phyloP scores from a whole-genome alignment of 2,329 filamentous ascomycete genomes.

The Gyromitra esculenta region DNA sequence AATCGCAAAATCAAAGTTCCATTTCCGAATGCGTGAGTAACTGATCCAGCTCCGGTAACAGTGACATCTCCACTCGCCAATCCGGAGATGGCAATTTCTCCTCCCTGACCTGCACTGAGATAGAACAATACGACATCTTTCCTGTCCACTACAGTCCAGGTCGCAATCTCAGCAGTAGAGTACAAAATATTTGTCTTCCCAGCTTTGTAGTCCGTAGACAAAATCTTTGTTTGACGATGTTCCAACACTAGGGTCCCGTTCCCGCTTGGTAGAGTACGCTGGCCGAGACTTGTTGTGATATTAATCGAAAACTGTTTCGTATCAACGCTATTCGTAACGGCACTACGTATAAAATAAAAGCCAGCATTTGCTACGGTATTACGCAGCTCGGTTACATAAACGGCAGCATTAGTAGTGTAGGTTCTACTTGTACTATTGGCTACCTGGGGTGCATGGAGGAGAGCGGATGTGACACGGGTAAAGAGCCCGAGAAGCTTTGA shows the following conservation, averaged over 20 bases:
- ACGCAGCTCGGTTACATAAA: conserved; percentile 46
- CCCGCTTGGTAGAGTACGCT: conserved; percentile 26
- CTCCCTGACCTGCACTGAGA: conserved; percentile 69
- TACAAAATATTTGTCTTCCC: conserved; percentile 65
- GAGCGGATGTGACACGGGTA: conserved; percentile 65
- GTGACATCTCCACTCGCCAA: conserved; percentile 56
- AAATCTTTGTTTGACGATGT: conserved; percentile 67
- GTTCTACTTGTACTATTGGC: conserved; percentile 36
- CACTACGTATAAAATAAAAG: conserved; percentile 45
- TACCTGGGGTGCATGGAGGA: conserved; percentile 62
- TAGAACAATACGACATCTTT: conserved; percentile 70
- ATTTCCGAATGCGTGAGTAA: conserved; percentile 16
- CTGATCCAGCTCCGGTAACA: conserved; percentile 23
- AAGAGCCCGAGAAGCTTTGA: conserved; percentile 68
- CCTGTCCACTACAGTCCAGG: conserved; percentile 63
- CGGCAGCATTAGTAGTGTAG: conserved; percentile 45
- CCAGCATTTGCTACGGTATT: conserved; percentile 32
- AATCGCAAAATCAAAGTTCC: conserved; percentile 59
- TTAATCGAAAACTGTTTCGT: conserved; percentile 42
- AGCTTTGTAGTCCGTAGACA: conserved; percentile 66
- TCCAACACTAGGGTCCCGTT: conserved; percentile 58
- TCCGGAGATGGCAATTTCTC: conserved; percentile 65
- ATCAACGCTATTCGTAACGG: conserved; percentile 41
- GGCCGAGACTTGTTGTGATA: conserved; percentile 34
- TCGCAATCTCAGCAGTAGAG: conserved; percentile 65